A percentile compares a stretch with the other conserved stretches of the same genome.
phyloP scores from a whole-genome alignment of 75 land plant genomes.

The Pseudotsuga menziesii region DNA sequence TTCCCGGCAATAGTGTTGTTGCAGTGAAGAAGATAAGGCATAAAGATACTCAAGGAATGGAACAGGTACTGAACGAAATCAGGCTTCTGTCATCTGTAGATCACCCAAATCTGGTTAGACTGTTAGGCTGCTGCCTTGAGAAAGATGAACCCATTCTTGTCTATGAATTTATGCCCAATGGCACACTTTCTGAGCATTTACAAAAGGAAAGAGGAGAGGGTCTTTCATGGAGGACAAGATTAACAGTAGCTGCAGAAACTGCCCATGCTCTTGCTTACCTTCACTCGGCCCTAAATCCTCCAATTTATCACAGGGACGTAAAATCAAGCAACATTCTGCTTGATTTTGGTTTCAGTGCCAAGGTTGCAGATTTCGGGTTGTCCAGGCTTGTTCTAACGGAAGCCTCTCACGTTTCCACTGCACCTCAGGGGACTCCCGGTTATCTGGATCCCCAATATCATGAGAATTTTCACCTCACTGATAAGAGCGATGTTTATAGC shows the following conservation, averaged over 20 bases:
- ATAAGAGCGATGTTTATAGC: conserved; percentile 42
- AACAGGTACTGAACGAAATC: conserved; percentile 21
- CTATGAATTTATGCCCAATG: conserved; percentile 31
- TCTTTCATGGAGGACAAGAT: conserved; percentile 21
- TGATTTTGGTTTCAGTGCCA: conserved; percentile 20
- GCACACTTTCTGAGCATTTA: conserved; percentile 22
- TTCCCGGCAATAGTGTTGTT: conserved; percentile 17
- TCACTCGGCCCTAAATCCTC: conserved; percentile 15
- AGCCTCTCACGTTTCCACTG: conserved; percentile 24
- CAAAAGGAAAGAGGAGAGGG: conserved; percentile 11
- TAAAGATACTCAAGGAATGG: conserved; percentile 11
- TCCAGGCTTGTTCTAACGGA: conserved; percentile 21
- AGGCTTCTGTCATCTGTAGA: conserved; percentile 18
- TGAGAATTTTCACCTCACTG: conserved; percentile 29
- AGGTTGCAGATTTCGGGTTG: conserved; percentile 31
- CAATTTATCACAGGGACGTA: conserved; percentile 30
- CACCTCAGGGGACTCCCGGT: conserved; percentile 39
- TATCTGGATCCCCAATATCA: conserved; percentile 35
- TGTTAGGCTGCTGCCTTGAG: conserved; percentile 26
- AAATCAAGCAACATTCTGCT: conserved; percentile 37
- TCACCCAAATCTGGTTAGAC: conserved; percentile 21
- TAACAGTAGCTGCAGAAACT: conserved; percentile 21
- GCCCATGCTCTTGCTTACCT: conserved; percentile 26
- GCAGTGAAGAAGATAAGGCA: conserved; percentile 37
- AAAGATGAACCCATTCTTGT: conserved; percentile 19